These are phyloP conservation scores for Geosmithia putterillii DNA, from an alignment of 2,329 filamentous ascomycete species.

Conservation along the genomic window DNA sequence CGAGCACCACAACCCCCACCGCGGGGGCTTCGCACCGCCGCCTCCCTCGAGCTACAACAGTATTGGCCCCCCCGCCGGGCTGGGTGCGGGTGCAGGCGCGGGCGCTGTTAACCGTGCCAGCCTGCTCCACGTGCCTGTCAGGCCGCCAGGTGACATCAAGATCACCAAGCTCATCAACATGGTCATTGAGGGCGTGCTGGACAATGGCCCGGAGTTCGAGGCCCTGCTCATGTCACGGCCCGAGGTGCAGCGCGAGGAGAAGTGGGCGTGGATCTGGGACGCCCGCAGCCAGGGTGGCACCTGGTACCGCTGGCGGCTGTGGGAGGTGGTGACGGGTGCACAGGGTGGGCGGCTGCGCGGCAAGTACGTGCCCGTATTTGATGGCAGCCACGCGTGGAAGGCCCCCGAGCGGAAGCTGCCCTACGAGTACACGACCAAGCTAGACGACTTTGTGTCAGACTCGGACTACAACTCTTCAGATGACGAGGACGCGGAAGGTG, in stretches of 20 bases:
- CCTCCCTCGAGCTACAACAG: slow-evolving; percentile 59
- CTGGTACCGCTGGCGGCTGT: slow-evolving; percentile 88
- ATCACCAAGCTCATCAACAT: slow-evolving; percentile 78
- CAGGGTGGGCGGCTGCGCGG: slow-evolving; percentile 30
- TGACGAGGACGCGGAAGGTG: slow-evolving; percentile 60
- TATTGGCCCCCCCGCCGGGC: too few species aligned
- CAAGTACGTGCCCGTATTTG: slow-evolving; percentile 56
- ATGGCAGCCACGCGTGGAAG: slow-evolving; percentile 67
- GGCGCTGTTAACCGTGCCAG: slow-evolving; percentile 30
- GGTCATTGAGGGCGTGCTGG: slow-evolving; percentile 67
- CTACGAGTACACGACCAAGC: slow-evolving; percentile 66
- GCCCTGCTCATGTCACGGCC: slow-evolving; percentile 80
- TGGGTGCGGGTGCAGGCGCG: slow-evolving; percentile 1
- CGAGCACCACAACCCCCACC: slow-evolving; percentile 3
- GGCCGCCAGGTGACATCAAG: slow-evolving; percentile 64
- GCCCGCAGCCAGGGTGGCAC: slow-evolving; percentile 65
- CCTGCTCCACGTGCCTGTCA: slow-evolving; percentile 58
- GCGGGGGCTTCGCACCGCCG: slow-evolving; percentile 64
- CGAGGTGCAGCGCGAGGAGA: slow-evolving; percentile 74
- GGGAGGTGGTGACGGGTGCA: slow-evolving; percentile 67
- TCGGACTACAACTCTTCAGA: slow-evolving; percentile 80
- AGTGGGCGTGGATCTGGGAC: slow-evolving; percentile 92
- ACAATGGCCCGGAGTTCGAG: slow-evolving; percentile 78
- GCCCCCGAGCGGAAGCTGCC: slow-evolving; percentile 59
- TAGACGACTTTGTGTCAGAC: slow-evolving; percentile 74